Evolutionary conservation across 768 basidiomycete genomes (phyloP), one percentile per base, ranked within the genome.

Genomic region (Kwoniella heveanensis): DNA sequence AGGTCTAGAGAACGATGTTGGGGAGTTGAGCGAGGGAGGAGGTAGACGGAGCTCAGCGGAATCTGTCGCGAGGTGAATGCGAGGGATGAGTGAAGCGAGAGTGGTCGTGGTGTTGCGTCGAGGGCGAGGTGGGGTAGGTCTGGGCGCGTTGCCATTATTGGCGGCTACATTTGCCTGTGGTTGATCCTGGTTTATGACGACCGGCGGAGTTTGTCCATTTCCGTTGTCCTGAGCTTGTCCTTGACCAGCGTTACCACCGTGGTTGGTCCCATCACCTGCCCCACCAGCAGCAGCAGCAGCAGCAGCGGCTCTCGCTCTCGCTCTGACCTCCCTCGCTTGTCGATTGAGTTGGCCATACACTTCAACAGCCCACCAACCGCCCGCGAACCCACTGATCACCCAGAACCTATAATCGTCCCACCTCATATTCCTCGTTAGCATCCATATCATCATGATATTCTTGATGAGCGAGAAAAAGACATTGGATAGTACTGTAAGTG

Each of bases 361-460:
- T 49, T 72, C 69, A n/a, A 44, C 69, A 9, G 67, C 15, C 69
- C 66, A 74, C 69, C 69, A 77, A 3, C 67, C 67, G 4, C 49
- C 46, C 7, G 71, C 72, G 2, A 66, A 62, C 4, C 60, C 71
- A 15, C 44, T 65, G 10, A 77, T 66, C 22, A 73, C 54, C 71
- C 68, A 71, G 19, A 77, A 64, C 19, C 68, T 54, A 7, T 24
- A 19, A 59, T 77, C 75, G 2, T 54, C 49, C 73, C 71, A 73
- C 17, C 50, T 53, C 75, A 77, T 74, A 12, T 62, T 68, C 10
- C 67, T 46, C 25, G 67, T 69, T 47, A 77, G 48, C 75, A 77
- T 74, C 69, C 67, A 74, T 4, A 77, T 36, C 63, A 77, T 67
- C 21, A 60, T 68, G n/a, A 49, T 26, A 7, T 72, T 29, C 53